Conservation (phyloP, 306 rosid genomes). For the Vigna trinervia region DNA sequence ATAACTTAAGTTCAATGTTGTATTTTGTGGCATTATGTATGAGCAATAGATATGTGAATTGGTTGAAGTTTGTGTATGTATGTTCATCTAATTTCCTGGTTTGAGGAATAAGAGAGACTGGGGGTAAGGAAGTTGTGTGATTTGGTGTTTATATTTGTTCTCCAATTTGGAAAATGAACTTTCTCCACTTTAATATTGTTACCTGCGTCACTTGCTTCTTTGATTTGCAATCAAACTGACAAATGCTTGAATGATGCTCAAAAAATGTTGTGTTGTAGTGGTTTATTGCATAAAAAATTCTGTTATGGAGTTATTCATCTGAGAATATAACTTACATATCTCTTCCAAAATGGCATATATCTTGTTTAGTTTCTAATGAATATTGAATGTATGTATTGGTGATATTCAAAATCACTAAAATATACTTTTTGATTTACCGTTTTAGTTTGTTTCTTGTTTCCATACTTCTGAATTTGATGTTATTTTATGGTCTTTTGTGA, state of each 20-base stretch:
- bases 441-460: slow-evolving; percentile 1
- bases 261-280: slow-evolving; percentile 10
- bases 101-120: too few relatives aligned
- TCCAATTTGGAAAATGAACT: slow-evolving; percentile 11
- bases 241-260: background rate
- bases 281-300: background rate
- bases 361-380: background rate
- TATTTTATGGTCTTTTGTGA: slow-evolving; percentile 18
- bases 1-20: slow-evolving; percentile 20
- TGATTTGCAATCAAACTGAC: background rate
- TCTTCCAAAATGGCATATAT: slow-evolving; percentile 17
- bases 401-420: background rate
- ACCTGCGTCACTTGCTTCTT: background rate
- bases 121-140: background rate
- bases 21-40: slow-evolving; percentile 6
- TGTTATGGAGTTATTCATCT: background rate
- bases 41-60: slow-evolving; percentile 17
- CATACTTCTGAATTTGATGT: slow-evolving; percentile 27
- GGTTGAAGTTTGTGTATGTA: background rate
- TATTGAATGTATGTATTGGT: slow-evolving; percentile 4
- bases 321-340: slow-evolving; percentile 10
- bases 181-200: slow-evolving; percentile 24
- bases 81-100: slow-evolving; percentile 20
- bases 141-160: slow-evolving; percentile 14
- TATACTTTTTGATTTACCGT: slow-evolving; percentile 26